Percentiles rank a stretch among this genome's conserved stretches.
These are phyloP conservation scores for Fusarium haematococcum DNA, from an alignment of 2,329 filamentous ascomycete species.

Conservation along the genomic window DNA sequence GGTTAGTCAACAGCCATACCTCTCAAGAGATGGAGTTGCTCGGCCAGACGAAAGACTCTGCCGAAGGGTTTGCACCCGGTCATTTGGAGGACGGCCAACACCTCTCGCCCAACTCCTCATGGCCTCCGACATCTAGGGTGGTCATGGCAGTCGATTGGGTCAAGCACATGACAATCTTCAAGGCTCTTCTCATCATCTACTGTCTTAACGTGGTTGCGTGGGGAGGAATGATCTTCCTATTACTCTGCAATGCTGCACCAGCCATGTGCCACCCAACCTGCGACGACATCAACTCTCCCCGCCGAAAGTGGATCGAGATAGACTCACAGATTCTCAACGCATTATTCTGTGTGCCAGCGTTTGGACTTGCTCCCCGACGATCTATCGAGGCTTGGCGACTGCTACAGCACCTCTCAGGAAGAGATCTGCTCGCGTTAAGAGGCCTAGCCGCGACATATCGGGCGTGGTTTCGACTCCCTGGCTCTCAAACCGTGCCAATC, in stretches of 20 bases:
- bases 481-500: not conserved
- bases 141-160: not conserved
- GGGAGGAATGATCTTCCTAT: not conserved
- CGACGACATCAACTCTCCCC: constrained; percentile 77
- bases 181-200: not conserved
- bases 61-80: not conserved
- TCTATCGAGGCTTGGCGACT: constrained; percentile 67
- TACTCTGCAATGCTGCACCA: not conserved
- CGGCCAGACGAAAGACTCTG: not conserved
- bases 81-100: not conserved
- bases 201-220: not conserved
- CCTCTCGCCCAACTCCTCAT: not conserved
- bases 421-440: not conserved
- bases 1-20: not conserved
- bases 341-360: constrained; percentile 87
- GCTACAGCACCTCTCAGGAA: not conserved
- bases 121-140: not conserved
- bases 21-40: not conserved
- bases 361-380: constrained; percentile 85
- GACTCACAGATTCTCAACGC: constrained; percentile 83
- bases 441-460: not conserved
- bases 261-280: not conserved
- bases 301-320: constrained; percentile 84
- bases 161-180: not conserved
- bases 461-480: not conserved